phyloP scores from a whole-genome alignment of 2,329 filamentous ascomycete species.

The Aureobasidium sp. region DNA sequence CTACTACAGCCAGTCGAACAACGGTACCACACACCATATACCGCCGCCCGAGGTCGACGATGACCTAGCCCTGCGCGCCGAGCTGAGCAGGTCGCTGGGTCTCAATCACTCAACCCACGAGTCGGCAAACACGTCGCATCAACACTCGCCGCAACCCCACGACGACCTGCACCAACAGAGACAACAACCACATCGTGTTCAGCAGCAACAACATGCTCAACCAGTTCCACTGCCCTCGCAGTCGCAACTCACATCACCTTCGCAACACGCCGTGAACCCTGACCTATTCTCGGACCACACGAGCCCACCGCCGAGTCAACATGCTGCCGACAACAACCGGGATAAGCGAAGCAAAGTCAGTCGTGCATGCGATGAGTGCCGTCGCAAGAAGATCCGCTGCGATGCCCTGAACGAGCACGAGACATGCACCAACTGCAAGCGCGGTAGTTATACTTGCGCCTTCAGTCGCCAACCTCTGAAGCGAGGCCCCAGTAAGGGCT shows the following conservation, averaged over 20 bases:
- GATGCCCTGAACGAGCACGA: conserved; percentile 69
- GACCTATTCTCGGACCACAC: background rate
- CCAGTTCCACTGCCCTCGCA: background rate
- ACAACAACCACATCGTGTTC: background rate
- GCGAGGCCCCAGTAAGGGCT: conserved; percentile 59
- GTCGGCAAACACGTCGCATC: conserved; percentile 1
- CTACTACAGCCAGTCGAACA: conserved; percentile 1
- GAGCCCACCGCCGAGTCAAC: conserved; percentile 9
- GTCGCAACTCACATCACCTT: background rate
- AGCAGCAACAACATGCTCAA: background rate
- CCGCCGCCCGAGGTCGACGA: conserved; percentile 10
- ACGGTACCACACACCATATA: background rate
- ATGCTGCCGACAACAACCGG: conserved; percentile 9
- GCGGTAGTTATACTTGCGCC: conserved; percentile 64
- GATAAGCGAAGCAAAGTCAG: conserved; percentile 16
- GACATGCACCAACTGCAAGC: conserved; percentile 72
- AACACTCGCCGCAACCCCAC: conserved; percentile 1
- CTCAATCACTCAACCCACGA: background rate
- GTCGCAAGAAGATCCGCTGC: conserved; percentile 56
- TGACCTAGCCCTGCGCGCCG: conserved; percentile 5
- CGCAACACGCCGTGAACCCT: background rate
- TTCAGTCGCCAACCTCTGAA: conserved; percentile 87
- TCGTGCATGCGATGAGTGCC: conserved; percentile 18
- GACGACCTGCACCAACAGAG: background rate
- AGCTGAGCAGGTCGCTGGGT: background rate